Evolutionary conservation across 257 asterid genomes (phyloP).

Genomic region (Primulina eburnea): DNA sequence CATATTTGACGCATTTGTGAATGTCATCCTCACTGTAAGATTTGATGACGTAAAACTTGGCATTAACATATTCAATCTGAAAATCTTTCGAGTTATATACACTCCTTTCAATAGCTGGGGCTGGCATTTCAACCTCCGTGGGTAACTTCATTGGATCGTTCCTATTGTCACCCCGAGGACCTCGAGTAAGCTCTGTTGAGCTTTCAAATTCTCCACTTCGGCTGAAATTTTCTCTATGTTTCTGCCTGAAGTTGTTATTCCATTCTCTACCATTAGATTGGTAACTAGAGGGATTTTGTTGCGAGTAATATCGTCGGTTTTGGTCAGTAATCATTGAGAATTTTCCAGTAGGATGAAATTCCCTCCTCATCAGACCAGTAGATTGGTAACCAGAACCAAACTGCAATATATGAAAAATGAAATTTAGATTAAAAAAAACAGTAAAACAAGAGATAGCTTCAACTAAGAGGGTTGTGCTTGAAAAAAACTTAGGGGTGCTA

Average conservation of each 20-base stretch:
- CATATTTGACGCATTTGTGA: conserved; percentile 77
- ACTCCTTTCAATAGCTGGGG: conserved; percentile 36
- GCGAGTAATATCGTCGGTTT: conserved; percentile 41
- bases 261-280: conserved; percentile 42
- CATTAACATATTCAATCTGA: conserved; percentile 50
- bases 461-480: not conserved
- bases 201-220: conserved; percentile 52
- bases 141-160: conserved; percentile 29
- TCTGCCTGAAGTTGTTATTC: conserved; percentile 47
- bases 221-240: conserved; percentile 40
- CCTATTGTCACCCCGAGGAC: conserved; percentile 61
- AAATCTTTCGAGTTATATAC: conserved; percentile 56
- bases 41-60: conserved; percentile 76
- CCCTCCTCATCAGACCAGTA: conserved; percentile 37
- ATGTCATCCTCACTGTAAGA: conserved; percentile 80
- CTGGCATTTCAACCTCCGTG: conserved; percentile 43
- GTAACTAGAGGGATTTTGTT: conserved; percentile 41
- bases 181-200: conserved; percentile 63
- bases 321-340: conserved; percentile 39
- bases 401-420: conserved; percentile 33
- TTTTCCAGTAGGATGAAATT: conserved; percentile 44
- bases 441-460: not conserved
- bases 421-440: not conserved
- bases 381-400: conserved; percentile 52
- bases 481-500: not conserved